phyloP scores from a whole-genome alignment of 2,329 filamentous ascomycete species.

The Neonectria hederae region DNA sequence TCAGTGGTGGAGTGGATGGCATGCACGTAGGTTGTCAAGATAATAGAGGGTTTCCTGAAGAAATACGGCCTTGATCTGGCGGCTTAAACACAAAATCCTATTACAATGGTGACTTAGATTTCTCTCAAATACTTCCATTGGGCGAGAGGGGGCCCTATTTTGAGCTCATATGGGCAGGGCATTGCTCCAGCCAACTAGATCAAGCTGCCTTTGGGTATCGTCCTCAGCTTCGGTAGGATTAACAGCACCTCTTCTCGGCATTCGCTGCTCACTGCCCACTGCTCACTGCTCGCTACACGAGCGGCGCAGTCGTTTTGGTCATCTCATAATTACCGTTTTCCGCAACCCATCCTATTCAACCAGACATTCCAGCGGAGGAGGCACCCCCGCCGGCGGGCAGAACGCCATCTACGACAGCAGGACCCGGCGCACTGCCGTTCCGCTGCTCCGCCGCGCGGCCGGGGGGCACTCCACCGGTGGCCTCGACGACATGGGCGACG shows the following conservation, averaged over 20 bases:
- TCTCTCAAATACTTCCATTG: neutral
- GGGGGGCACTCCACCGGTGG: constrained; percentile 50
- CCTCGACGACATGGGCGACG: constrained; percentile 59
- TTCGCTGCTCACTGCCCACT: constrained; percentile 17
- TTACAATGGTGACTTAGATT: neutral
- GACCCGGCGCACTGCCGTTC: constrained; percentile 19
- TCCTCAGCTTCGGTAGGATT: neutral
- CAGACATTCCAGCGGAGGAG: constrained; percentile 18
- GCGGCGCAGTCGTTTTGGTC: constrained; percentile 4
- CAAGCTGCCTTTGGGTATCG: neutral
- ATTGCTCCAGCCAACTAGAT: no score
- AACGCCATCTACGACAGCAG: neutral
- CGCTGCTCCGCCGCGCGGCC: constrained; percentile 25
- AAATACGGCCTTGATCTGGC: constrained; percentile 9
- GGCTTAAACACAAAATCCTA: neutral
- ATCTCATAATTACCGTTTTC: neutral
- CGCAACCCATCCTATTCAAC: constrained; percentile 5
- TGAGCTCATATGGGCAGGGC: neutral
- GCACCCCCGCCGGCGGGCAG: constrained; percentile 7
- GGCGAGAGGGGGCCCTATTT: neutral
- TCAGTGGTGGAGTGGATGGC: constrained; percentile 26
- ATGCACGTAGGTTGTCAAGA: constrained; percentile 30
- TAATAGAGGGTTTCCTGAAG: constrained; percentile 32
- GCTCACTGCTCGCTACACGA: constrained; percentile 22
- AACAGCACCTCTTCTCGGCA: constrained; percentile 12